Evolutionary conservation across 1,284 basidiomycete genomes (phyloP).

Genomic region (Cystobasidium slooffiae): DNA sequence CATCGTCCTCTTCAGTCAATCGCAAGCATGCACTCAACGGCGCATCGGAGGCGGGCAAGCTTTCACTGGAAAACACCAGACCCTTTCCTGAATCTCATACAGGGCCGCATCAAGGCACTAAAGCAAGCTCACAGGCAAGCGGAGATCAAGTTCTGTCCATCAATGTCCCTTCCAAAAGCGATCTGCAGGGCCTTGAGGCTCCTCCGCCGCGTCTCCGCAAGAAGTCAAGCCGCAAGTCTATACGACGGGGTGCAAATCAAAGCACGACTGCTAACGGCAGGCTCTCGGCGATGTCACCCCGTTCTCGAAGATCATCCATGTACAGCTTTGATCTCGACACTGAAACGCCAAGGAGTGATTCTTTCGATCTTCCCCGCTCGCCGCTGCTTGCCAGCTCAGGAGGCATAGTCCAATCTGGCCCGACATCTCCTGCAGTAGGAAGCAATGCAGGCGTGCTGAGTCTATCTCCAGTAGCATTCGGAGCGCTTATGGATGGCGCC

Average conservation of each 20-base stretch:
- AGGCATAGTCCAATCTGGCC: conserved; percentile 7
- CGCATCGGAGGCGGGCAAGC: too few relatives aligned
- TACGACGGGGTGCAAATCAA: conserved; percentile 23
- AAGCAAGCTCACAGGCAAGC: too few relatives aligned
- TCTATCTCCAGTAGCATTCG: conserved; percentile 37
- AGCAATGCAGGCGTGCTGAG: conserved; percentile 18
- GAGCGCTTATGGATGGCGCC: conserved; percentile 36
- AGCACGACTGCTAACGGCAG: not conserved
- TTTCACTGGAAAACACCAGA: too few relatives aligned
- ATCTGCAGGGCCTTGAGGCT: conserved; percentile 19
- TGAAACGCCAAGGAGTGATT: conserved; percentile 48
- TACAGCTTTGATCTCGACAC: conserved; percentile 49
- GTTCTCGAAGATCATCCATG: conserved; percentile 46
- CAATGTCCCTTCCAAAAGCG: not conserved
- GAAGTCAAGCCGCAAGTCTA: conserved; percentile 17
- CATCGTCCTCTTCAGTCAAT: too few relatives aligned
- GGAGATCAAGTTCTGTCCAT: not conserved
- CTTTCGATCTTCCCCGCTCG: conserved; percentile 46
- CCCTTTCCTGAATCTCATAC: too few relatives aligned
- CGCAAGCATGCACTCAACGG: too few relatives aligned
- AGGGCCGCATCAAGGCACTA: too few relatives aligned
- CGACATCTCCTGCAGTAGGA: conserved; percentile 14
- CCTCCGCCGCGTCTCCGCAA: conserved; percentile 15
- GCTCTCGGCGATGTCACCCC: conserved; percentile 19
- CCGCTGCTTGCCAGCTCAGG: conserved; percentile 10